Base-by-base conservation (phyloP, 768 basidiomycete species). In the Pisolithus orientalis region DNA sequence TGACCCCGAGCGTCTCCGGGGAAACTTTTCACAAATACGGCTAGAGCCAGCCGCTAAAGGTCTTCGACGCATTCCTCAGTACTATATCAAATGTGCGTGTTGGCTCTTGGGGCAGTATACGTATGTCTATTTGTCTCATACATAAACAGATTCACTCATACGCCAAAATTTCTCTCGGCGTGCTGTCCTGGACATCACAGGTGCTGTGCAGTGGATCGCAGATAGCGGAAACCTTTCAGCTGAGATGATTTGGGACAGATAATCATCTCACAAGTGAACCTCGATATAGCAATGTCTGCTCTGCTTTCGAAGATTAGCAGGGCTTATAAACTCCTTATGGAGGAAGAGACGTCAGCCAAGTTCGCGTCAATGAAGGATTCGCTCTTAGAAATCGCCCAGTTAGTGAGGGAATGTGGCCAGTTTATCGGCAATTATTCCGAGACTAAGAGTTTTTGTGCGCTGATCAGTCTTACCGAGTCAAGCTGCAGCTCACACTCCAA, bases 401-500 rank as follows among this genome's bases (percentile, higher is more conserved):
- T 65, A 47, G 62, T 58, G 0, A 53, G 54, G 10, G 66, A 67
- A 40, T 65, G 63, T 25, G 60, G 57, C 1, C 61, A 65, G 51
- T 67, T 67, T 31, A 65, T 66, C 39, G 49, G 47, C 7, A 61
- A 61, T 29, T 67, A 67, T 51, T 55, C 63, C 16, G 59, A 52
- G 44, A 62, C 51, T 17, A 62, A 59, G 45, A 61, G 49, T 10
- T 58, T 60, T 27, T 46, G 64, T 65, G 39, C 16, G 60, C 58
- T 2, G 8, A 5, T 31, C 29, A 11, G 1, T 17, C 27, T 29
- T 6, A 14, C 16, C 13, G 29, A 16, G 6, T 45, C 28, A 9
- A 0, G 16, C 16, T 29, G 16, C 11, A 8, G 2, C 28, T 45
- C 16, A 45, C 29, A 5, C 28, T 28, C 28, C 31, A 34, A 11